A percentile compares a stretch with the other conserved stretches of the same genome.
Conservation (phyloP, 306 rosid genomes). For the Prunus salicina region DNA sequence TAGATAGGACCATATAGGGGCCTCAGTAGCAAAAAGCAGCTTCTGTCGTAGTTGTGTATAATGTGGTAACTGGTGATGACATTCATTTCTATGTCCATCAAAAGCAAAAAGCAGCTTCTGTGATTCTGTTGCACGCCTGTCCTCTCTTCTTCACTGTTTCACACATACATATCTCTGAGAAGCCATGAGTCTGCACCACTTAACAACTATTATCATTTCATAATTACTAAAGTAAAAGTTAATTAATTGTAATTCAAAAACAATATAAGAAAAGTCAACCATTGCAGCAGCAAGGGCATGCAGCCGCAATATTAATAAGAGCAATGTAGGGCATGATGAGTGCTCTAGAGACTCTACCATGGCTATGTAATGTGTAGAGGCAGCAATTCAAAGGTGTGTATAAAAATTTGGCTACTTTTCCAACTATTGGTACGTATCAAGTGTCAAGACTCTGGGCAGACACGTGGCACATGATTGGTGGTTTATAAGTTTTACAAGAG, state of each 20-base stretch:
- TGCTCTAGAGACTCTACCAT: background rate
- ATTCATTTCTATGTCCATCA: background rate
- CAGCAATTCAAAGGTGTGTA: background rate
- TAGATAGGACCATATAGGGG: no score
- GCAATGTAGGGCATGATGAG: background rate
- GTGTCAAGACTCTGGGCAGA: background rate
- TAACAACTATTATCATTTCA: background rate
- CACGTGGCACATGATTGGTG: slow-evolving; percentile 21
- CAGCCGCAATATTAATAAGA: slow-evolving; percentile 19
- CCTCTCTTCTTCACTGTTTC: background rate
- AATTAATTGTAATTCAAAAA: background rate
- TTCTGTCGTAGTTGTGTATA: no score
- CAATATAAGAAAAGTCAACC: slow-evolving; percentile 8
- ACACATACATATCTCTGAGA: no score
- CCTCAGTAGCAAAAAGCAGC: no score
- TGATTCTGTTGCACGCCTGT: slow-evolving; percentile 9
- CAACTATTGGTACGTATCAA: background rate
- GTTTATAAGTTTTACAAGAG: background rate
- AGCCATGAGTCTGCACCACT: background rate
- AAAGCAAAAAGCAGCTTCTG: slow-evolving; percentile 3
- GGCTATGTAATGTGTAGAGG: no score
- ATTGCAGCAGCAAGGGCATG: background rate
- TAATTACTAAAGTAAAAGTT: background rate
- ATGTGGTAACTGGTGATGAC: background rate
- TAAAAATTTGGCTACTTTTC: background rate